phyloP scores from a whole-genome alignment of 768 basidiomycete genomes.

The Rhodotorula graminis region DNA sequence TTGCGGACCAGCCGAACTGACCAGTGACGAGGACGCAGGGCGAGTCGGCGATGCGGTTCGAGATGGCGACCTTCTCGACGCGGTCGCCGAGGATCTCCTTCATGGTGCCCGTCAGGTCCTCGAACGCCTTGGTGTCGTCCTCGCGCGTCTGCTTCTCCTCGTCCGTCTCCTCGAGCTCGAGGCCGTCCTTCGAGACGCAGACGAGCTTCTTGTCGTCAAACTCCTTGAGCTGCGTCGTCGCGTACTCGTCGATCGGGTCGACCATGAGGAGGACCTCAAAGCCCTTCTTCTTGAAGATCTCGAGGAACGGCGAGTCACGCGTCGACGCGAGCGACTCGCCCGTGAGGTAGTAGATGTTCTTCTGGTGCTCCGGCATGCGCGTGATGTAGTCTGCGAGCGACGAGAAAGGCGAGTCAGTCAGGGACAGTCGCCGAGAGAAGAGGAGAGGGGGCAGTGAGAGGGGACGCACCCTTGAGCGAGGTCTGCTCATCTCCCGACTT shows the following conservation, averaged over 20 bases:
- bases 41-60: slow-evolving; percentile 84
- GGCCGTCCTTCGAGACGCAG: slow-evolving; percentile 97
- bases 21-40: slow-evolving; percentile 73
- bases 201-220: slow-evolving; percentile 96
- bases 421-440: too few relatives aligned
- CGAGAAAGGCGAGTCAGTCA: neutral
- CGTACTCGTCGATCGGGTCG: slow-evolving; percentile 98
- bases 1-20: slow-evolving; percentile 98
- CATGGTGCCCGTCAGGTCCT: slow-evolving; percentile 84
- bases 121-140: slow-evolving; percentile 73
- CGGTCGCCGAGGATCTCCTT: slow-evolving; percentile 99
- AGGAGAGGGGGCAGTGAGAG: slow-evolving; percentile 9
- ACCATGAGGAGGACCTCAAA: slow-evolving; percentile 96
- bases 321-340: slow-evolving; percentile 90
- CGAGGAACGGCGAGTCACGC: slow-evolving; percentile 95
- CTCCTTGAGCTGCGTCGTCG: slow-evolving; percentile 97
- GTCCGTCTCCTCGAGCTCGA: slow-evolving; percentile 97
- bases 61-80: slow-evolving; percentile 98
- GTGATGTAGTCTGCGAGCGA: slow-evolving; percentile 80
- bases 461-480: slow-evolving; percentile 76
- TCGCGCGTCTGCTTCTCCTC: slow-evolving; percentile 92
- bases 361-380: slow-evolving; percentile 97
- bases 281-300: slow-evolving; percentile 98
- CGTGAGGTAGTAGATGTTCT: slow-evolving; percentile 98
- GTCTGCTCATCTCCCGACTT: slow-evolving; percentile 84